These are phyloP conservation scores for Apiospora aurea DNA, from an alignment of 2,329 filamentous ascomycete genomes.

Conservation along the genomic window DNA sequence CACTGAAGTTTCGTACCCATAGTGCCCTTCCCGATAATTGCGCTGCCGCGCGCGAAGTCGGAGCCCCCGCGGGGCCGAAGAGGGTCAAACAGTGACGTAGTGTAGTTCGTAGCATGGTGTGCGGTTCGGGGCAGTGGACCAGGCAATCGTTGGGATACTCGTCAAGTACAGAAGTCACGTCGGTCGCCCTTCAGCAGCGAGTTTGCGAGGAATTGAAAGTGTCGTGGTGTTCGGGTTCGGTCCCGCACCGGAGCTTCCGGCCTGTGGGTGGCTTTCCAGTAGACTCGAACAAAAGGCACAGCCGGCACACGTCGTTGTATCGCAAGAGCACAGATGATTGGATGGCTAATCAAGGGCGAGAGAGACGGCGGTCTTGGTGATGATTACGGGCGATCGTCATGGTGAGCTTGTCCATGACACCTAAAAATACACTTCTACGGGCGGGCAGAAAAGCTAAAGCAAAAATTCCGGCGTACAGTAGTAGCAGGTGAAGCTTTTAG, in stretches of 20 bases:
- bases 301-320: conserved; percentile 6
- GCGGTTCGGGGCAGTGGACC: not conserved
- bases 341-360: not conserved
- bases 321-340: not conserved
- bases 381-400: conserved; percentile 14
- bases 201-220: not conserved
- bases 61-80: not conserved
- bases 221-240: not conserved
- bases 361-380: conserved; percentile 5
- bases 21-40: not conserved
- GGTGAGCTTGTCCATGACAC: conserved; percentile 14
- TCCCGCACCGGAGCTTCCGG: conserved; percentile 15
- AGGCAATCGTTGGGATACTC: not conserved
- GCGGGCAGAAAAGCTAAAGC: conserved; percentile 15
- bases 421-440: conserved; percentile 1
- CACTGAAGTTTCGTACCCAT: not conserved
- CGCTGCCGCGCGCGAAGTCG: conserved; percentile 7
- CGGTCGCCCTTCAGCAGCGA: not conserved
- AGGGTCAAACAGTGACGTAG: conserved; percentile 2
- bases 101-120: conserved; percentile 22
- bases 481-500: not conserved
- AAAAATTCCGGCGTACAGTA: not conserved
- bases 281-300: not conserved
- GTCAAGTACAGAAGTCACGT: not conserved
- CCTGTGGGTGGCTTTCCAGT: not conserved